phyloP scores from a whole-genome alignment of 75 land plant genomes.

The Adiantum capillusveneris region DNA sequence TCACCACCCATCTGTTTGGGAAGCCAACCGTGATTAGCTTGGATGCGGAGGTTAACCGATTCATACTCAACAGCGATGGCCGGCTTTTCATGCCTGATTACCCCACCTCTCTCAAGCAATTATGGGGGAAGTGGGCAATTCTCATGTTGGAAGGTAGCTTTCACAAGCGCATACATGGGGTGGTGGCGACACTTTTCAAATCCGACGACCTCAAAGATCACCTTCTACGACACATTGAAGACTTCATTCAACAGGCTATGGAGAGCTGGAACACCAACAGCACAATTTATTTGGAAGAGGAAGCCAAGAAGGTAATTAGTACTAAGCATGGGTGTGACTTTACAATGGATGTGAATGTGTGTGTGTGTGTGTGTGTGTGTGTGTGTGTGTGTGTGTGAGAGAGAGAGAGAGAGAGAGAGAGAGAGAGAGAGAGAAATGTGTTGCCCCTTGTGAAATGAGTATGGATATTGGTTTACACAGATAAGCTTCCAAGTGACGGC shows the following conservation, averaged over 20 bases:
- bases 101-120: constrained; percentile 51
- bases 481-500: constrained; percentile 55
- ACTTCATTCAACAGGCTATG: constrained; percentile 26
- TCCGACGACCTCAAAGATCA: constrained; percentile 48
- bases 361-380: no score
- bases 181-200: constrained; percentile 43
- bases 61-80: constrained; percentile 54
- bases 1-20: constrained; percentile 64
- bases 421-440: no score
- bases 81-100: constrained; percentile 49
- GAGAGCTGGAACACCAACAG: constrained; percentile 30
- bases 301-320: constrained; percentile 39
- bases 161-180: constrained; percentile 48
- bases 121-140: constrained; percentile 61
- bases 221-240: constrained; percentile 47
- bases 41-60: constrained; percentile 58
- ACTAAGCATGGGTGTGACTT: no score
- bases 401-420: no score
- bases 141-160: constrained; percentile 40
- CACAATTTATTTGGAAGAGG: constrained; percentile 42
- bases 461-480: constrained; percentile 17
- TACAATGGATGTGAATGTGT: no score
- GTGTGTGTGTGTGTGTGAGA: no score
- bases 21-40: constrained; percentile 50
- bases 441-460: not conserved